Conservation (phyloP, 2,329 filamentous ascomycete species). For the Paramyrothecium sp. region DNA sequence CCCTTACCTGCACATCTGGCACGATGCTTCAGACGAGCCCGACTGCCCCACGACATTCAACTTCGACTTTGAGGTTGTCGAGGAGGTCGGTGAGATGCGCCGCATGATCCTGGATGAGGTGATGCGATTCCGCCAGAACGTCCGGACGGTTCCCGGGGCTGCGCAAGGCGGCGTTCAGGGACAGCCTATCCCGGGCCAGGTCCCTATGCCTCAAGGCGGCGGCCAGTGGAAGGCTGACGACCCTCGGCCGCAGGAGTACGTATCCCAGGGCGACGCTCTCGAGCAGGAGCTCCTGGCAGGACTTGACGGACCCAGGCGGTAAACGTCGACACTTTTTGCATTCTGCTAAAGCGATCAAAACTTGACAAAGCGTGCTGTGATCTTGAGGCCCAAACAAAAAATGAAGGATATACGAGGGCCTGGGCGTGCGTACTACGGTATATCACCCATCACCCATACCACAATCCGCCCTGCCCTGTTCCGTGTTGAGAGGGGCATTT, state of each 20-base stretch:
- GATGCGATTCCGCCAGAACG: constrained; percentile 70
- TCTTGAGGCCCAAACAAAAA: constrained; percentile 5
- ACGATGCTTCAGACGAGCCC: constrained; percentile 95
- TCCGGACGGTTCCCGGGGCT: constrained; percentile 48
- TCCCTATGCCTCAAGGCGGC: constrained; percentile 51
- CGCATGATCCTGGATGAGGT: constrained; percentile 98
- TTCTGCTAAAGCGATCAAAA: constrained; percentile 1
- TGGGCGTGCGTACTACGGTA: neutral
- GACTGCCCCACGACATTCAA: constrained; percentile 92
- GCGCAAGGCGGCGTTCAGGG: constrained; percentile 28
- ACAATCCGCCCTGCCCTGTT: neutral
- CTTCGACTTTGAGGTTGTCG: constrained; percentile 97
- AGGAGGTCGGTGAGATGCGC: constrained; percentile 93
- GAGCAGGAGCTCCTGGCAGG: constrained; percentile 59
- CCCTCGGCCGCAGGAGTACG: constrained; percentile 59
- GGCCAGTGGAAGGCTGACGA: constrained; percentile 59
- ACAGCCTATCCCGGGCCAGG: constrained; percentile 36
- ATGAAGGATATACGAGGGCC: constrained; percentile 3
- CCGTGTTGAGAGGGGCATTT: neutral
- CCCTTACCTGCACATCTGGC: constrained; percentile 96
- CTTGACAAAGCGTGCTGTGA: neutral
- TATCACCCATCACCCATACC: too few species aligned
- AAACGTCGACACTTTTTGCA: constrained; percentile 1
- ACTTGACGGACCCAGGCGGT: constrained; percentile 27
- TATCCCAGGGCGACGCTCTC: constrained; percentile 45